Evolutionary conservation across 2,329 filamentous ascomycete species (phyloP).

Genomic region (Botrytis tulipae): DNA sequence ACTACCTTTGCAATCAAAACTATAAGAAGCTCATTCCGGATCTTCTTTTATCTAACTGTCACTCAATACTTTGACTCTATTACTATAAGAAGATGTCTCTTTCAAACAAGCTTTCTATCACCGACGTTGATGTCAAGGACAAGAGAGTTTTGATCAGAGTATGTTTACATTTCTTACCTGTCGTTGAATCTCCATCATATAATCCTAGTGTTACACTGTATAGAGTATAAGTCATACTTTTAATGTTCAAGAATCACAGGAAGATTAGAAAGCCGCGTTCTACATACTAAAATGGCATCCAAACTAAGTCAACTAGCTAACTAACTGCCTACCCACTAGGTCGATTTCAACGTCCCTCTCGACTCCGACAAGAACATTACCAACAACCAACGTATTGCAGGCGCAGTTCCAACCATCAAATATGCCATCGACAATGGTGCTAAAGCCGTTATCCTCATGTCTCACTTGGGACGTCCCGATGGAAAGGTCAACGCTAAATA

Average conservation of each 20-base stretch:
- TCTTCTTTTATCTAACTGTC: background rate
- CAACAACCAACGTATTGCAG: slow-evolving; percentile 97
- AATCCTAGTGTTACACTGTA: background rate
- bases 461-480: slow-evolving; percentile 93
- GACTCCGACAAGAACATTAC: slow-evolving; percentile 91
- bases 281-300: slow-evolving; percentile 1
- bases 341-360: slow-evolving; percentile 99
- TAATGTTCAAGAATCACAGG: background rate
- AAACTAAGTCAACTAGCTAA: slow-evolving; percentile 26
- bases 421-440: slow-evolving; percentile 86
- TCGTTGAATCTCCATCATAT: background rate
- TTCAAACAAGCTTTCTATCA: slow-evolving; percentile 96
- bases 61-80: slow-evolving; percentile 11
- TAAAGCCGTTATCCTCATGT: slow-evolving; percentile 95
- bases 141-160: slow-evolving; percentile 98
- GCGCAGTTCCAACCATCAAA: slow-evolving; percentile 93
- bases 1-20: background rate
- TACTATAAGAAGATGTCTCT: slow-evolving; percentile 72
- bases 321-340: slow-evolving; percentile 51
- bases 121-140: slow-evolving; percentile 93
- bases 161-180: slow-evolving; percentile 43
- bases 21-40: background rate
- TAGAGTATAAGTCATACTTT: background rate
- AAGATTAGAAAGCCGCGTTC: too few relatives aligned
- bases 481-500: slow-evolving; percentile 89